These are phyloP conservation scores for Pseudonectria foliicola DNA, from an alignment of 2,329 filamentous ascomycete species.

Conservation along the genomic window DNA sequence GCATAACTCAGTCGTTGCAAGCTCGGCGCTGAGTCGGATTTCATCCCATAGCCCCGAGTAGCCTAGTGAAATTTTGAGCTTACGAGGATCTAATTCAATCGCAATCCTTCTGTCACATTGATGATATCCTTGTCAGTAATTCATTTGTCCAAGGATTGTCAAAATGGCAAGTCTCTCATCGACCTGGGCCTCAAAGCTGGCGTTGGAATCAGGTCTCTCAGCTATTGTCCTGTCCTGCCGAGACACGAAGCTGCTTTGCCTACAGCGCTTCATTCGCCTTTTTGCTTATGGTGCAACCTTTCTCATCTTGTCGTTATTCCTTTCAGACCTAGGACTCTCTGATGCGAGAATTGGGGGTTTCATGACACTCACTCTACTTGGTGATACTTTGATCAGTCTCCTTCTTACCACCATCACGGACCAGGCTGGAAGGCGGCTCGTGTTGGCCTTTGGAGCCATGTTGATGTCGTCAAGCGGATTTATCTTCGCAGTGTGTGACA, in stretches of 20 bases:
- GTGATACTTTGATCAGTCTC: constrained; percentile 53
- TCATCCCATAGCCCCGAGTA: no score
- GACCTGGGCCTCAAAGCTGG: no score
- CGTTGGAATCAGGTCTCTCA: no score
- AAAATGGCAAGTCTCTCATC: no score
- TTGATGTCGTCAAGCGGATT: constrained; percentile 51
- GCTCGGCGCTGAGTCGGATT: no score
- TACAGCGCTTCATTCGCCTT: constrained; percentile 54
- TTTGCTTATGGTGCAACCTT: constrained; percentile 56
- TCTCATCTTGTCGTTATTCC: constrained; percentile 50
- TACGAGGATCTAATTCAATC: no score
- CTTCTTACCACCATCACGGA: constrained; percentile 53
- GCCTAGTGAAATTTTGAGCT: no score
- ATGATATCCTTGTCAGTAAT: no score
- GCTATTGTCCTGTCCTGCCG: no score
- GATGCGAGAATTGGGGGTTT: constrained; percentile 52
- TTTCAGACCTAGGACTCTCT: constrained; percentile 42
- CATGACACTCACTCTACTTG: constrained; percentile 57
- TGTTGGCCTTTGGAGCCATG: constrained; percentile 46
- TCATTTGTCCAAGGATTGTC: no score
- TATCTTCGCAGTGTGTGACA: constrained; percentile 44
- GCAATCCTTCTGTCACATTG: no score
- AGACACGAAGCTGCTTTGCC: constrained; percentile 51
- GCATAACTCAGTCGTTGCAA: no score
- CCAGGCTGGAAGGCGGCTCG: constrained; percentile 43